Evolutionary conservation across 495 filamentous ascomycete genomes (phyloP), one percentile per base, ranked within the genome.

Genomic region (Trichoderma erinaceum): DNA sequence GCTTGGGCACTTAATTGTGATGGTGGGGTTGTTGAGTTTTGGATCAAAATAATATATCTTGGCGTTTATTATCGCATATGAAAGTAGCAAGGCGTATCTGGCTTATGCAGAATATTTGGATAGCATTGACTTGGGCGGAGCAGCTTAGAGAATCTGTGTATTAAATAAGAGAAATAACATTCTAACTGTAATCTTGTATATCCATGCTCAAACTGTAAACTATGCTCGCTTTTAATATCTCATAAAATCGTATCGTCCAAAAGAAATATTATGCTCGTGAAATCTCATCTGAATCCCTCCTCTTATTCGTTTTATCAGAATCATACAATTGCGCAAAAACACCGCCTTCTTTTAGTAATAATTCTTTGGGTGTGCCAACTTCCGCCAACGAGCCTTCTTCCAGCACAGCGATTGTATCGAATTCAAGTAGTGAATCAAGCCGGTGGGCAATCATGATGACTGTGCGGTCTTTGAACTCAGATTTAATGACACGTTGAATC

Each of bases 361-460:
- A 61, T 1, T 61, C 56, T 25, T 61, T 12, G 3, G 56, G 56
- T 5, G 56, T 11, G 16, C 56, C 63, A 65, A 41, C 4, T 48
- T 52, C 66, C 10, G 29, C 46, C 8, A 67, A 15, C 29, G 44
- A 32, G 13, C 66, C 66, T n/a, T 27, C 66, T 23, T 61, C 46
- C 0, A 68, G 38, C 50, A 68, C 66, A 41, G 44, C 52, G 27
- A 69, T 48, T 38, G n/a, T 61, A 50, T 75, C 73, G 48, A 67
- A 73, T 69, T 86, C 84, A 18, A 82, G 73, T 68, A 88, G 84
- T 0, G 84, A 86, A 35, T 84, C 78, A 32, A 88, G 78, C 38
- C 82, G 79, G 70, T 88, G 85, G 0, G 85, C 84, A 7, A 88
- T 80, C 0, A 83, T 78, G 63, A 88, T 72, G 69, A 88, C 79